Percentiles rank a stretch among this genome's conserved stretches.
Conservation (phyloP, 2,329 filamentous ascomycete genomes). For the Didymella segeticola region DNA sequence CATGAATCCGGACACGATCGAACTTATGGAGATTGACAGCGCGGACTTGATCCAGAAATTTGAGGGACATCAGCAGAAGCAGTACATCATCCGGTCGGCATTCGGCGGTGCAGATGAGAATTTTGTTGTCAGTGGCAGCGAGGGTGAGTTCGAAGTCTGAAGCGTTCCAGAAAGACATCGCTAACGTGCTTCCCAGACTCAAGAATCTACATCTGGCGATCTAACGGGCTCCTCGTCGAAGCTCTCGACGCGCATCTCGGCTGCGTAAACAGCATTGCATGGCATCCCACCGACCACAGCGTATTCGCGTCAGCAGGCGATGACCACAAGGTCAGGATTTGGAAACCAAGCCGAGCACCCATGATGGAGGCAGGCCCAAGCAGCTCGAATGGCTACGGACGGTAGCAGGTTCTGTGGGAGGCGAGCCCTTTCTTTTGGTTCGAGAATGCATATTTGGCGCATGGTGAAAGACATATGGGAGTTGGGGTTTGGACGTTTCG, state of each 20-base stretch:
- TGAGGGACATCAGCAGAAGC: conserved; percentile 74
- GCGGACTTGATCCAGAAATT: conserved; percentile 76
- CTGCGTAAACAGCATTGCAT: conserved; percentile 84
- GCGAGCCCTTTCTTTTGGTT: neutral
- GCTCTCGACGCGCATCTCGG: conserved; percentile 77
- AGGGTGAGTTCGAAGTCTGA: conserved; percentile 64
- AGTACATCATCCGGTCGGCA: conserved; percentile 79
- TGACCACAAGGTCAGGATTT: conserved; percentile 86
- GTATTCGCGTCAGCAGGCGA: conserved; percentile 94
- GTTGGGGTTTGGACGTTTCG: neutral
- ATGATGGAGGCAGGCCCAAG: conserved; percentile 15
- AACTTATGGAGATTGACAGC: conserved; percentile 78
- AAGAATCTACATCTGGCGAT: conserved; percentile 88
- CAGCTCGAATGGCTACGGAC: conserved; percentile 31
- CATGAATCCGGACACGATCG: conserved; percentile 76
- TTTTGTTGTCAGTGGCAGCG: conserved; percentile 90
- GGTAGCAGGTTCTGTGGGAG: conserved; percentile 12
- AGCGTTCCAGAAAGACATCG: neutral
- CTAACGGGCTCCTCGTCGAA: conserved; percentile 77
- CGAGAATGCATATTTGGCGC: conserved; percentile 13
- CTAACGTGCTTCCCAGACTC: conserved; percentile 57
- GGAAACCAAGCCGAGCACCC: conserved; percentile 34
- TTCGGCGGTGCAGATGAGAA: conserved; percentile 93
- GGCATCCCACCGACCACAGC: conserved; percentile 82
- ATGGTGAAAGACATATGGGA: neutral